Evolutionary conservation across 148 eudicot genomes (phyloP), one percentile per base, ranked within the genome.

Genomic region (Vaccinium macrocarpon): DNA sequence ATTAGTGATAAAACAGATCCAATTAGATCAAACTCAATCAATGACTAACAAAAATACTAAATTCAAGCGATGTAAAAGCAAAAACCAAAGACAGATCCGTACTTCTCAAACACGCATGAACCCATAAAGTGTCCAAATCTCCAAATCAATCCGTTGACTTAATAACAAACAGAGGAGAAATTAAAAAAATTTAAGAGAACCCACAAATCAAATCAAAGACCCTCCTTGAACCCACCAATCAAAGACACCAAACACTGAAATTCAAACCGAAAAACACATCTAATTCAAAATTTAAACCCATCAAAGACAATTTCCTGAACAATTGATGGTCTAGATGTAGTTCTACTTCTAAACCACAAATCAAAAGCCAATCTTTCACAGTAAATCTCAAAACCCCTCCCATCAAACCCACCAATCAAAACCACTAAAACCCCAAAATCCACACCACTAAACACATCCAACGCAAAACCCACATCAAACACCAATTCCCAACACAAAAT

Each of bases 101-200:
- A 61, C 7, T 6, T 4, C n/a, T 42, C 25, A 76, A 52, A 9
- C 61, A 50, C 56, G 14, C n/a, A 55, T 6, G 56, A 62, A 16
- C 13, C 18, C 53, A 70, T 49, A 25, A 23, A 13, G 52, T 5
- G 19, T 4, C n/a, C 76, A 64, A 23, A 66, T 25, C 76, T 48
- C 83, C 75, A 66, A 57, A 49, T 48, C 76, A 81, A 81, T 81
- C 21, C 14, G 23, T 23, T 62, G 74, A 81, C 19, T 53, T 11
- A 12, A 64, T 23, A 64, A 64, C 3, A 56, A 72, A 12, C 16
- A 21, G 23, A 27, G 49, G 9, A 21, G 29, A 48, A 68, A 48
- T n/a, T 4, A 6, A 23, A 81, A 78, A 81, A 78, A 78, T n/a
- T 27, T 81, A 4, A 11, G 15, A 46, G n/a, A 6, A 81, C 38